Base-by-base conservation (phyloP, 768 basidiomycete species). In the Cyathus striatus region DNA sequence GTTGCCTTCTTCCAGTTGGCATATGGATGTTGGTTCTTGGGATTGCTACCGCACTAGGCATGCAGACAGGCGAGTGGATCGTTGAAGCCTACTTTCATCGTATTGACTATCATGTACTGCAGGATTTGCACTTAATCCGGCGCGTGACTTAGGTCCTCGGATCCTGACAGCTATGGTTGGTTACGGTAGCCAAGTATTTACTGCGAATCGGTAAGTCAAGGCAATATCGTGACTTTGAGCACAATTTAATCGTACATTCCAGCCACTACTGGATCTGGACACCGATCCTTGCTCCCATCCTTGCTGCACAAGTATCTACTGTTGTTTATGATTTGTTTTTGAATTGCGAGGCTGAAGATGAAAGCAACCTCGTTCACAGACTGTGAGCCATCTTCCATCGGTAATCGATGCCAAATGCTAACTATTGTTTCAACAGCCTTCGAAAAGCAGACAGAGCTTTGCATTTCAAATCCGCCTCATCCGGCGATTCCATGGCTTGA, bases 221-320 rank as follows among this genome's bases (percentile, higher is more conserved):
- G n/a, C n/a, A n/a, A n/a, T n/a, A n/a, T n/a, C n/a, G n/a, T n/a
- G n/a, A n/a, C n/a, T n/a, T n/a, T n/a, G n/a, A n/a, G n/a, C n/a
- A n/a, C n/a, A n/a, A n/a, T 35, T 33, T 6, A 23, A 34, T 18
- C 40, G 5, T 44, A n/a, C 53, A 30, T 9, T 40, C 59, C 49
- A 75, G 69, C 51, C 83, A 86, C 45, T 87, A 86, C 53, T 87
- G 83, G 84, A 47, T 87, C 25, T 87, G 85, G 84, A 77, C 77
- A 50, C 77, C 81, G 2, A 52, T 83, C 14, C 58, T 82, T 27
- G 81, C 64, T 1, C 76, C 82, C 6, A 73, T 85, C 54, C 48
- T 75, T 24, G 84, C 85, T 20, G 81, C 70, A 38, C 69, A 77
- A 45, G 54, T 62, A 4, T 85, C 77, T 10, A 65, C 69, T 3